Evolutionary conservation across 1,284 basidiomycete species (phyloP).

Genomic region (Naganishia cerealis): DNA sequence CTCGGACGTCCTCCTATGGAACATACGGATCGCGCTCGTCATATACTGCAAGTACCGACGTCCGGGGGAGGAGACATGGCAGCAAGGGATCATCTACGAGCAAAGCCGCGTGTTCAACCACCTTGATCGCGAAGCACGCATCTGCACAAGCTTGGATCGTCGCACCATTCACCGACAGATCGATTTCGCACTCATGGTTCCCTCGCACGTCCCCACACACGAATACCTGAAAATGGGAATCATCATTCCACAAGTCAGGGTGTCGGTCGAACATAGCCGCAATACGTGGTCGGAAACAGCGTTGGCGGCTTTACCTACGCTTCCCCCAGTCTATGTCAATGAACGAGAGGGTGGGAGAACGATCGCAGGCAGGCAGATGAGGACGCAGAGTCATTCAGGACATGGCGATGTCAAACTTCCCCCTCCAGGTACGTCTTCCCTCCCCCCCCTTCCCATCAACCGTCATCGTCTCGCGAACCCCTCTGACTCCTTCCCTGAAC

Average conservation of each 20-base stretch:
- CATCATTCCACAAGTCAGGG: constrained; percentile 4
- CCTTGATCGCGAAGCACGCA: constrained; percentile 6
- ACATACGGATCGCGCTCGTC: constrained; percentile 17
- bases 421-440: not conserved
- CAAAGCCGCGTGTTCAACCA: constrained; percentile 12
- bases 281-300: constrained; percentile 10
- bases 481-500: not conserved
- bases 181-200: constrained; percentile 16
- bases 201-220: constrained; percentile 2
- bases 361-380: constrained; percentile 11
- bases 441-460: not conserved
- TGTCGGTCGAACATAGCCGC: constrained; percentile 6
- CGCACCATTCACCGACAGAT: constrained; percentile 15
- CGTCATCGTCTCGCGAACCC: not conserved
- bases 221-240: constrained; percentile 7
- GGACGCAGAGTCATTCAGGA: constrained; percentile 16
- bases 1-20: constrained; percentile 17
- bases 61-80: constrained; percentile 2
- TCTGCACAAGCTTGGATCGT: constrained; percentile 1
- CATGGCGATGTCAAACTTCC: not conserved
- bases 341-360: not conserved
- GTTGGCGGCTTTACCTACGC: not conserved
- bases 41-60: constrained; percentile 1
- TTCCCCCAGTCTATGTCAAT: constrained; percentile 5
- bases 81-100: constrained; percentile 13